Conservation (phyloP, 2,329 filamentous ascomycete genomes). For the Dactylellina drechsleri region DNA sequence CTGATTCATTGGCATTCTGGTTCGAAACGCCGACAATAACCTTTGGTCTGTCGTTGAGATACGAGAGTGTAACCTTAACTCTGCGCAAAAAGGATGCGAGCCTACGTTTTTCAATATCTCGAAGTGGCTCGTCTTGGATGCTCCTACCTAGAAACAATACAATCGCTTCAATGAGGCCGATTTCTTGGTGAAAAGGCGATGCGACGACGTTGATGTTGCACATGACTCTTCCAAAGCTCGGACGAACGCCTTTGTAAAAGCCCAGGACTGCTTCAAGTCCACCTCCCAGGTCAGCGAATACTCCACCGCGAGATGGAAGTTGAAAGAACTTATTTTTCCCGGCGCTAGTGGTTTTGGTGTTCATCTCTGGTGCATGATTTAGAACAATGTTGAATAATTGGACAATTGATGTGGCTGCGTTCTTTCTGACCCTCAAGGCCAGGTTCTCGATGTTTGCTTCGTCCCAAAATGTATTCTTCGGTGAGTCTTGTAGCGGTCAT, state of each 20-base stretch:
- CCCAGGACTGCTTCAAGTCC: conserved; percentile 67
- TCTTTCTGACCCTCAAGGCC: conserved; percentile 1
- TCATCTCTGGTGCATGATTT: conserved; percentile 24
- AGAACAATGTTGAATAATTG: conserved; percentile 39
- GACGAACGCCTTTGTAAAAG: conserved; percentile 64
- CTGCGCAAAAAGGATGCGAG: conserved; percentile 20
- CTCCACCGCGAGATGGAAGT: conserved; percentile 60
- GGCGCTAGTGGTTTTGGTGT: conserved; percentile 63
- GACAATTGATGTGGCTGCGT: conserved; percentile 10
- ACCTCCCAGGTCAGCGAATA: conserved; percentile 62
- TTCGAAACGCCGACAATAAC: conserved; percentile 17
- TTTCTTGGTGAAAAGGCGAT: conserved; percentile 69
- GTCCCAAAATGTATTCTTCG: conserved; percentile 23
- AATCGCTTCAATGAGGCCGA: conserved; percentile 62
- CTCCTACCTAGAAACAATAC: conserved; percentile 57
- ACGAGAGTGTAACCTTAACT: conserved; percentile 25
- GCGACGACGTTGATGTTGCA: conserved; percentile 73
- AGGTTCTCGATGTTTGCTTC: conserved; percentile 25
- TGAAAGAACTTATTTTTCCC: conserved; percentile 68
- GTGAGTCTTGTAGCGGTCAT: conserved; percentile 12
- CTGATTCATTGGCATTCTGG: conserved; percentile 10
- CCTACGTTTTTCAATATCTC: conserved; percentile 7
- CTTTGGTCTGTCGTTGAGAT: conserved; percentile 11
- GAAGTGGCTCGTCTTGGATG: conserved; percentile 12
- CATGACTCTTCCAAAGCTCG: conserved; percentile 69